Conservation (phyloP, 1,284 basidiomycete genomes). For the Bjerkandera adusta region DNA sequence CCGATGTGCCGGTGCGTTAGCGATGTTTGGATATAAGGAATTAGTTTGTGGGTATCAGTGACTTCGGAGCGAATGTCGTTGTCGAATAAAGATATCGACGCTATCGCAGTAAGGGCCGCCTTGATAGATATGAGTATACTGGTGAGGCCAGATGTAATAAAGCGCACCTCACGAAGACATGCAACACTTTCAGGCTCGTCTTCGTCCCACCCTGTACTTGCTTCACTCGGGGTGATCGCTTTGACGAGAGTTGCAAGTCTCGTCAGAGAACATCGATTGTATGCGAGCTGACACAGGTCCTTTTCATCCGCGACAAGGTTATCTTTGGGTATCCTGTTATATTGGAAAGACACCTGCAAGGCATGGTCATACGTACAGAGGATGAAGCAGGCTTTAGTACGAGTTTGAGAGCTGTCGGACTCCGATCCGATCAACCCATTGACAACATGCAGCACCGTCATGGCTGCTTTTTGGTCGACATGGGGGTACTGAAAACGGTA, state of each 20-base stretch:
- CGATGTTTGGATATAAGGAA: conserved; percentile 53
- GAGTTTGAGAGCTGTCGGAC: conserved; percentile 38
- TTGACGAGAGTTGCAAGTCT: conserved; percentile 49
- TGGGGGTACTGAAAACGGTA: conserved; percentile 24
- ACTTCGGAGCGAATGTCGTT: conserved; percentile 69
- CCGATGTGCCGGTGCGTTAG: conserved; percentile 65
- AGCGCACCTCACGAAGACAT: conserved; percentile 59
- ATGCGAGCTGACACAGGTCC: conserved; percentile 60
- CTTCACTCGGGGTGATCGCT: conserved; percentile 47
- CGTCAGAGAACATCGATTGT: conserved; percentile 57
- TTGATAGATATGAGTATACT: conserved; percentile 27
- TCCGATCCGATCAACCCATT: conserved; percentile 51
- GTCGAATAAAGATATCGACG: conserved; percentile 66
- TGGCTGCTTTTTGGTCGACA: conserved; percentile 42
- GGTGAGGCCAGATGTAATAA: background rate
- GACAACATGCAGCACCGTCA: conserved; percentile 61
- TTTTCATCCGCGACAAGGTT: conserved; percentile 71
- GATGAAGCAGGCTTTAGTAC: conserved; percentile 68
- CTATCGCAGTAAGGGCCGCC: conserved; percentile 70
- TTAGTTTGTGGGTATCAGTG: conserved; percentile 50
- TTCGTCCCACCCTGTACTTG: conserved; percentile 44
- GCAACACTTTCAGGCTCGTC: conserved; percentile 62
- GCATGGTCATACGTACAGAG: conserved; percentile 45
- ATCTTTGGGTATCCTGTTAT: conserved; percentile 39
- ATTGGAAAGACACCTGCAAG: conserved; percentile 2